Percentiles rank a stretch among this genome's conserved stretches.
Evolutionary conservation across 495 filamentous ascomycete genomes (phyloP).

Genomic region (Massariosphaeria phaeospora): DNA sequence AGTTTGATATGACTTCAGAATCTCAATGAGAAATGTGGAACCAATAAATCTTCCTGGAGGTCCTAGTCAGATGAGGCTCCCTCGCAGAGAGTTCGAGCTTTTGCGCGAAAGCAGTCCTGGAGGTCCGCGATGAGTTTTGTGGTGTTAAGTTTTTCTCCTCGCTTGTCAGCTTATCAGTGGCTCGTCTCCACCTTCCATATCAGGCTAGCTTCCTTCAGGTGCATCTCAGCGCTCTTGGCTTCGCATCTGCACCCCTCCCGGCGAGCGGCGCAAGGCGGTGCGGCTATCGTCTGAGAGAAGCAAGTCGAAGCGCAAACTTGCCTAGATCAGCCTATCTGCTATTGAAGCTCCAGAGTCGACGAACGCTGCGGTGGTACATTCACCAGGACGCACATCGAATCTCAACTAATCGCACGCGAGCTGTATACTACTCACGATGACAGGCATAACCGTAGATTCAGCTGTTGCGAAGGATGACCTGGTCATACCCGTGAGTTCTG

Average conservation of each 20-base stretch:
- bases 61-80: too few species aligned
- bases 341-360: neutral
- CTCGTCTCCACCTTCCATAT: neutral
- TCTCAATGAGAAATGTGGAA: too few species aligned
- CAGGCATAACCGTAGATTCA: conserved; percentile 5
- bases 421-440: conserved; percentile 1
- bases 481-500: conserved; percentile 29
- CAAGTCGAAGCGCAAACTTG: neutral
- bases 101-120: too few species aligned
- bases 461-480: conserved; percentile 34
- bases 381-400: neutral
- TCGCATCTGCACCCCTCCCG: neutral
- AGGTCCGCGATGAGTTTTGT: neutral
- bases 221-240: neutral
- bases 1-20: too few species aligned
- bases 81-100: too few species aligned
- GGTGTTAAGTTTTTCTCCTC: conserved; percentile 7
- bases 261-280: conserved; percentile 1
- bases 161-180: neutral
- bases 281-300: neutral
- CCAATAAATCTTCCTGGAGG: too few species aligned
- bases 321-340: neutral
- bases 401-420: neutral
- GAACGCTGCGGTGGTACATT: neutral
- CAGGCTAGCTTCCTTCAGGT: neutral